phyloP scores from a whole-genome alignment of 164 flowering plant genomes.

The Buxus sempervirens region DNA sequence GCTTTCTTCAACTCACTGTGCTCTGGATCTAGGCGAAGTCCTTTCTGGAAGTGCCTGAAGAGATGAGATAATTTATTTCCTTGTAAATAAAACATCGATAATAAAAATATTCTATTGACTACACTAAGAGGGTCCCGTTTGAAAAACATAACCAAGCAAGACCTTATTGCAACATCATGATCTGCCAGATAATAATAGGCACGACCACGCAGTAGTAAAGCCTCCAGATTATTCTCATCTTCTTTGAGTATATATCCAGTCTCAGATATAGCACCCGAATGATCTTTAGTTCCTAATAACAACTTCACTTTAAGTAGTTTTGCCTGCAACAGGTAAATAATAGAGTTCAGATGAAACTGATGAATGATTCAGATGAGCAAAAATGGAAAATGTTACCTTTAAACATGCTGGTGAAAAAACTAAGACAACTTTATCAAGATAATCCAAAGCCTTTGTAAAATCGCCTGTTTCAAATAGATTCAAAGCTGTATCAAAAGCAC shows the following conservation, averaged over 20 bases:
- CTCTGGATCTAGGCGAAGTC: slow-evolving; percentile 95
- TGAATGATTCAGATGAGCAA: neutral
- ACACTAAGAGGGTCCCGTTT: neutral
- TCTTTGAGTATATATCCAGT: slow-evolving; percentile 86
- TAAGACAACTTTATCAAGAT: slow-evolving; percentile 82
- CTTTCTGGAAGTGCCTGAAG: slow-evolving; percentile 90
- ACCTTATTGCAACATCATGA: slow-evolving; percentile 95
- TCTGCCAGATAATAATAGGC: slow-evolving; percentile 96
- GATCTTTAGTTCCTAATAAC: slow-evolving; percentile 67
- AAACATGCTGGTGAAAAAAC: slow-evolving; percentile 91
- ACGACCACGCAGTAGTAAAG: slow-evolving; percentile 84
- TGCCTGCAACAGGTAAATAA: slow-evolving; percentile 47
- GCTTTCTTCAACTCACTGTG: slow-evolving; percentile 88
- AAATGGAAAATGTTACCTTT: slow-evolving; percentile 41
- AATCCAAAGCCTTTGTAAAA: slow-evolving; percentile 67
- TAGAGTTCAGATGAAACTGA: neutral
- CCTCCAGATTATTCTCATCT: slow-evolving; percentile 84
- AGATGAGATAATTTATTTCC: neutral
- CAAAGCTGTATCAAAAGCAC: slow-evolving; percentile 62
- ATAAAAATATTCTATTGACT: neutral
- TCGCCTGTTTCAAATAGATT: slow-evolving; percentile 66
- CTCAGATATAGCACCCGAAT: slow-evolving; percentile 73
- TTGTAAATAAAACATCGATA: neutral
- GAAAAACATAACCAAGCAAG: slow-evolving; percentile 11
- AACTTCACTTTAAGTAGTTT: slow-evolving; percentile 71